Evolutionary conservation across 805 yeast genomes (phyloP).

Genomic region (Peterozyma xylosa): DNA sequence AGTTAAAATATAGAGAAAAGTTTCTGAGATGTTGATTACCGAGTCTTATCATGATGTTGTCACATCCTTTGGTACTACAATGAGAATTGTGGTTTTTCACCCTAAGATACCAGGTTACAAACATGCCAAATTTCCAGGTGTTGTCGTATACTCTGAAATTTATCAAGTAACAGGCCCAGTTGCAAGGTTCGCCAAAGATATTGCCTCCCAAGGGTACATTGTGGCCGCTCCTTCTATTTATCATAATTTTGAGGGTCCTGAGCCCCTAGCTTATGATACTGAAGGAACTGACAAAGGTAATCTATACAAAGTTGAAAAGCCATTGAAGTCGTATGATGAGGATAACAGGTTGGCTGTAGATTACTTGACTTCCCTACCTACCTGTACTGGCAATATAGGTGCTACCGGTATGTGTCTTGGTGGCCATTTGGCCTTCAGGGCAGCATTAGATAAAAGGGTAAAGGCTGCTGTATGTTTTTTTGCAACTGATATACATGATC

Average conservation of each 20-base stretch:
- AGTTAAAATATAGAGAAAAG: too few species aligned
- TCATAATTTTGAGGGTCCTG: constrained; percentile 61
- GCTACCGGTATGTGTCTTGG: constrained; percentile 87
- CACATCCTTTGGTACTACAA: constrained; percentile 59
- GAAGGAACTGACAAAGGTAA: constrained; percentile 76
- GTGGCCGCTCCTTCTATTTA: constrained; percentile 76
- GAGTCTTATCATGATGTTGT: constrained; percentile 58
- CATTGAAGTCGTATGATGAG: constrained; percentile 67
- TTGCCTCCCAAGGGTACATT: constrained; percentile 74
- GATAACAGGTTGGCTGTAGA: constrained; percentile 61
- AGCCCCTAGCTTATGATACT: constrained; percentile 60
- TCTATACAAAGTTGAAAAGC: constrained; percentile 55
- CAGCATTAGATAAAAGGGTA: constrained; percentile 57
- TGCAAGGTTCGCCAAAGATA: constrained; percentile 65
- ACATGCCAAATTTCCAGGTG: constrained; percentile 76
- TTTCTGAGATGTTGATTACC: constrained; percentile 49
- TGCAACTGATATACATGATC: constrained; percentile 73
- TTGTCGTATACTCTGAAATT: constrained; percentile 70
- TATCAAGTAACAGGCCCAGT: constrained; percentile 84
- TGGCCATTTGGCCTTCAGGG: constrained; percentile 72
- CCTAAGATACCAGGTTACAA: constrained; percentile 71
- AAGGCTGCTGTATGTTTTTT: constrained; percentile 68
- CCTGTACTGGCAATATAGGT: constrained; percentile 69
- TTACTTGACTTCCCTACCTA: constrained; percentile 45
- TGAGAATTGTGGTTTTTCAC: constrained; percentile 59